phyloP scores from a whole-genome alignment of 768 basidiomycete species.

The Hygrophorus pudorinus region DNA sequence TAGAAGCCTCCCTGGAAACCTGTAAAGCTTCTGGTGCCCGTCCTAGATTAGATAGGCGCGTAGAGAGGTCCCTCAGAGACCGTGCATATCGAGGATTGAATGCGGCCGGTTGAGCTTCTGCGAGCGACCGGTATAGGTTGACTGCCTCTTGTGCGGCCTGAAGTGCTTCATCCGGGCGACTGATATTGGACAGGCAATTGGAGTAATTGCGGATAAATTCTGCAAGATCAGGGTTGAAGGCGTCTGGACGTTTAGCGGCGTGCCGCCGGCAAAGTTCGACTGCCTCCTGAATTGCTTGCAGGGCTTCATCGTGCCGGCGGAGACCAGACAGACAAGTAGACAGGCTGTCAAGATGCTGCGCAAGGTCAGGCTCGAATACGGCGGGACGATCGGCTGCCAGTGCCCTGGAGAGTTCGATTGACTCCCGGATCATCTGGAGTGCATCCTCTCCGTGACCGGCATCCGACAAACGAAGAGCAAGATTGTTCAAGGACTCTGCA shows the following conservation, averaged over 20 bases:
- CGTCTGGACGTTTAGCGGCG: background rate
- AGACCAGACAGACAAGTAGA: background rate
- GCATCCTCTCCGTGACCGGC: background rate
- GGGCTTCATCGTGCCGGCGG: background rate
- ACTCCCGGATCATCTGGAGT: background rate
- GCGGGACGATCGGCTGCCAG: background rate
- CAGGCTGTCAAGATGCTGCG: background rate
- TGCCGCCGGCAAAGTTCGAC: background rate
- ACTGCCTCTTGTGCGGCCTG: constrained; percentile 2
- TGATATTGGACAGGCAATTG: background rate
- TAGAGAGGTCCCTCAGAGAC: background rate
- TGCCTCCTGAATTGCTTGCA: background rate
- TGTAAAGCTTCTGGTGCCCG: background rate
- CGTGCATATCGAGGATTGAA: background rate
- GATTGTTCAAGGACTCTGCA: background rate
- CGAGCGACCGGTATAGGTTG: constrained; percentile 1
- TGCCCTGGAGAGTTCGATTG: background rate
- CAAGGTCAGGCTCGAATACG: background rate
- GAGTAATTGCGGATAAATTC: background rate
- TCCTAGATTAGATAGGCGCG: background rate
- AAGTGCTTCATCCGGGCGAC: constrained; percentile 7
- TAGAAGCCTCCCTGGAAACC: background rate
- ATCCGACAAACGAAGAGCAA: background rate
- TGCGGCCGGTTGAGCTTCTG: background rate
- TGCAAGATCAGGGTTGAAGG: background rate